Percentiles rank a stretch among this genome's conserved stretches.
Conservation (phyloP, 495 filamentous ascomycete species). For the Neurospora sp. region DNA sequence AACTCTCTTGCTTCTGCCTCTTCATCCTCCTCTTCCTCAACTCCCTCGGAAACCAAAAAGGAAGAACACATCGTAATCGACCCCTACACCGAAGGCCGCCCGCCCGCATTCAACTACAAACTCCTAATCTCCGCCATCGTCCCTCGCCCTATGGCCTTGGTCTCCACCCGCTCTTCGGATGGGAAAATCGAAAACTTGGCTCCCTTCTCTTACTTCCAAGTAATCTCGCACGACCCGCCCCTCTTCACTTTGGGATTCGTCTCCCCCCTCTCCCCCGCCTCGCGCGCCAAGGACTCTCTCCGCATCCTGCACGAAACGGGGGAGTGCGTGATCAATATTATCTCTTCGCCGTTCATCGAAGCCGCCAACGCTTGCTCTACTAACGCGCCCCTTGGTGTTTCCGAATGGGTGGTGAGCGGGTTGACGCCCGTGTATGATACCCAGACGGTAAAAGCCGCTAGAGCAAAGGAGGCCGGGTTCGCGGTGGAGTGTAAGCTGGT, state of each 20-base stretch:
- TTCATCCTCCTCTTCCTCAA: neutral
- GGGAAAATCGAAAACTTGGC: slow-evolving; percentile 56
- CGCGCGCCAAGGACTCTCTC: slow-evolving; percentile 60
- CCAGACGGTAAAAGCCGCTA: slow-evolving; percentile 53
- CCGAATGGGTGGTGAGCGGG: slow-evolving; percentile 75
- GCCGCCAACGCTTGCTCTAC: slow-evolving; percentile 73
- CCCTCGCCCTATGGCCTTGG: slow-evolving; percentile 61
- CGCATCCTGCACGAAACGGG: slow-evolving; percentile 57
- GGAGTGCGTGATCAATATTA: slow-evolving; percentile 82
- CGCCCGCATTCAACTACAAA: slow-evolving; percentile 73
- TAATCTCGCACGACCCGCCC: slow-evolving; percentile 84
- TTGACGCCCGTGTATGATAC: slow-evolving; percentile 57
- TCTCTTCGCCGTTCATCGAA: slow-evolving; percentile 75
- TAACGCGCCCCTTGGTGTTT: slow-evolving; percentile 67
- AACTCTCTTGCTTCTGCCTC: slow-evolving; percentile 15
- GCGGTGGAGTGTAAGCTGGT: slow-evolving; percentile 71
- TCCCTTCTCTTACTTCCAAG: slow-evolving; percentile 74
- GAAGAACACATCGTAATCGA: slow-evolving; percentile 66
- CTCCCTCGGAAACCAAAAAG: no score
- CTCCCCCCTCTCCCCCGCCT: slow-evolving; percentile 32
- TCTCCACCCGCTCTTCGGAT: slow-evolving; percentile 38
- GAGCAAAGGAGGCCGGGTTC: slow-evolving; percentile 76
- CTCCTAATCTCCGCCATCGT: slow-evolving; percentile 80
- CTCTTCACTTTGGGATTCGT: slow-evolving; percentile 75
- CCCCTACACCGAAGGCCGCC: slow-evolving; percentile 63